phyloP scores from a whole-genome alignment of 352 stramenopile genomes.

The Globisporangium nodosum region DNA sequence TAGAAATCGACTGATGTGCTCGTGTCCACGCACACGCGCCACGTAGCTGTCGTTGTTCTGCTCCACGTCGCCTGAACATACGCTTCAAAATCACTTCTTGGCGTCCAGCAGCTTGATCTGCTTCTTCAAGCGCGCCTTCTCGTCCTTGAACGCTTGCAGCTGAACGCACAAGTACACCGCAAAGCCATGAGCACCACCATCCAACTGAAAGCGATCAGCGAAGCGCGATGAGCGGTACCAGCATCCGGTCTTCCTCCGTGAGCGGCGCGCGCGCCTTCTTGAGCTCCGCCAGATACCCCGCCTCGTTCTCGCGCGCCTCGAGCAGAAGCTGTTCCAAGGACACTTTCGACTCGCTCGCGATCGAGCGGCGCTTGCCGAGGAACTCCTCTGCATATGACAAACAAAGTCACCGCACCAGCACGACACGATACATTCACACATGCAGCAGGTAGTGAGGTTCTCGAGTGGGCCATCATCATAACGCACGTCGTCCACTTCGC shows the following conservation, averaged over 20 bases:
- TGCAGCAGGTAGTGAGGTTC: background rate
- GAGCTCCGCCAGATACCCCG: slow-evolving; percentile 68
- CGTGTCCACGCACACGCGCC: background rate
- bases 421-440: background rate
- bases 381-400: slow-evolving; percentile 16
- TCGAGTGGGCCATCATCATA: background rate
- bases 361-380: slow-evolving; percentile 3
- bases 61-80: background rate
- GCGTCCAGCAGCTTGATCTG: slow-evolving; percentile 75
- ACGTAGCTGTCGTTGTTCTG: background rate
- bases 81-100: slow-evolving; percentile 32
- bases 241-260: slow-evolving; percentile 70
- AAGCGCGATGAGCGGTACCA: slow-evolving; percentile 30
- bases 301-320: slow-evolving; percentile 77
- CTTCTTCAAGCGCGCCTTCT: slow-evolving; percentile 82
- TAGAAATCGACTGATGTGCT: background rate
- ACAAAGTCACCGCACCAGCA: background rate
- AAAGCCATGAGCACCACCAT: background rate
- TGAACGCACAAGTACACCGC: slow-evolving; percentile 11
- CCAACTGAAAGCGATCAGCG: background rate
- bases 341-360: slow-evolving; percentile 48
- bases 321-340: slow-evolving; percentile 71
- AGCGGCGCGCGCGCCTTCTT: slow-evolving; percentile 45
- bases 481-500: background rate
- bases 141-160: slow-evolving; percentile 81